Base-by-base conservation (phyloP, 176 grass and related monocot species). In the Leersia perrieri region DNA sequence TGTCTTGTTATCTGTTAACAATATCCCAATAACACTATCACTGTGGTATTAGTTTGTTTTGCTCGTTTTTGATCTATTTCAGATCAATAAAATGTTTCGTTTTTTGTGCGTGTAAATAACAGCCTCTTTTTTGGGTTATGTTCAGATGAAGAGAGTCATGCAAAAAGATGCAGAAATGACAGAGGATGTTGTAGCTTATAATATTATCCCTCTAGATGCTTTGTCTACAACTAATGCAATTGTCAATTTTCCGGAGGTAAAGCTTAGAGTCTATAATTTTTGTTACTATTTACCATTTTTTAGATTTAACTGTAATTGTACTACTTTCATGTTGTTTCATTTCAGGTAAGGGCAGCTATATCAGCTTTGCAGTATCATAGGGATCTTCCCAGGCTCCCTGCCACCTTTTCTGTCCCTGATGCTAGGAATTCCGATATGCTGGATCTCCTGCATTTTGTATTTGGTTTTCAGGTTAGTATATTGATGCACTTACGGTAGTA, bases 121-220 rank as follows among this genome's bases (percentile, higher is more conserved):
- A 68, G 63, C 42, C 57, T 70, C 22, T 86, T 83, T 62, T 80
- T n/a, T n/a, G n/a, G n/a, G 30, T 80, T 79, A 55, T 87, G 3
- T 9, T 85, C 74, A 97, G 94, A 90, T 92, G 92, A 97, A 97
- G 86, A 51, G 31, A 76, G 90, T 97, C 28, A 97, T 97, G 89
- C 75, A 94, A 76, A 94, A 90, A 35, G 94, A 97, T 83, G 94
- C 94, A 11, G 92, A 73, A 70, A 97, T 87, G 83, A 92, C 92
- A 44, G 94, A 97, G 65, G 94, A 97, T 84, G 66, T 82, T 66
- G 83, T 90, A 33, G 89, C 94, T 70, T 97, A 97, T 92, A 97
- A 97, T 80, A 97, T 97, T 60, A 97, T 97, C 83, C 94, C 94
- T 76, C 75, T 97, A 68, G 94, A 92, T 94, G 70, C 72, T 51